A percentile compares a stretch with the other conserved stretches of the same genome.
Evolutionary conservation across 2,329 filamentous ascomycete species (phyloP).

Genomic region (Cordyceps cateniannulata): DNA sequence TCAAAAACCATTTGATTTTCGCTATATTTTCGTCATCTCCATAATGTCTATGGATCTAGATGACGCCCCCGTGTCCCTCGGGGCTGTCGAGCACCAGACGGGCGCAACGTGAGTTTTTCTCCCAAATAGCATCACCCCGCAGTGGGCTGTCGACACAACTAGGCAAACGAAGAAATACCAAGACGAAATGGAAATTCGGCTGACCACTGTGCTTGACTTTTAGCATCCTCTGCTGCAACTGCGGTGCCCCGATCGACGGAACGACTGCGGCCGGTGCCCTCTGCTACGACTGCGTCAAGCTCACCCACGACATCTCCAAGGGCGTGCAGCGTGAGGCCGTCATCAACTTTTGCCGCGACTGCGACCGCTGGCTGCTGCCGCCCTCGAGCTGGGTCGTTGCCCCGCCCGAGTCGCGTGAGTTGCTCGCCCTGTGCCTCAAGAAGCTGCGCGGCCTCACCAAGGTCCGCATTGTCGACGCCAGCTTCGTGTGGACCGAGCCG

Average conservation of each 20-base stretch:
- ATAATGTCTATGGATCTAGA: conserved; percentile 40
- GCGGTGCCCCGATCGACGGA: conserved; percentile 90
- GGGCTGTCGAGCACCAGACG: conserved; percentile 26
- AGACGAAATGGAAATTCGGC: neutral
- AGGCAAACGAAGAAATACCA: neutral
- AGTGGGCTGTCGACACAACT: neutral
- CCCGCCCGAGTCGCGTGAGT: conserved; percentile 78
- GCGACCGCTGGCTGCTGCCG: conserved; percentile 87
- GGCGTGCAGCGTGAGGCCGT: conserved; percentile 87
- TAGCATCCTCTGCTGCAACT: conserved; percentile 97
- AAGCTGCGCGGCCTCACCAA: conserved; percentile 82
- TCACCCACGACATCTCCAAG: conserved; percentile 86
- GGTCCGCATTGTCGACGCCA: conserved; percentile 90
- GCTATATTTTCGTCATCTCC: conserved; percentile 8
- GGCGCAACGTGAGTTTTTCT: conserved; percentile 34
- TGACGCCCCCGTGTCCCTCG: conserved; percentile 34
- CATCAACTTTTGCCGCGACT: conserved; percentile 88
- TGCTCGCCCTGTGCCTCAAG: conserved; percentile 84
- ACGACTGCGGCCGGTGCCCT: conserved; percentile 79
- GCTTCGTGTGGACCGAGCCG: conserved; percentile 97
- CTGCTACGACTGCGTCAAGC: conserved; percentile 93
- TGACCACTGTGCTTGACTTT: neutral
- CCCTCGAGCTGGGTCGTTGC: conserved; percentile 83
- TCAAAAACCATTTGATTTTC: neutral
- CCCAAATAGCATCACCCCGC: neutral